Conservation (phyloP, 2,329 filamentous ascomycete species). For the Remersonia thermophila region DNA sequence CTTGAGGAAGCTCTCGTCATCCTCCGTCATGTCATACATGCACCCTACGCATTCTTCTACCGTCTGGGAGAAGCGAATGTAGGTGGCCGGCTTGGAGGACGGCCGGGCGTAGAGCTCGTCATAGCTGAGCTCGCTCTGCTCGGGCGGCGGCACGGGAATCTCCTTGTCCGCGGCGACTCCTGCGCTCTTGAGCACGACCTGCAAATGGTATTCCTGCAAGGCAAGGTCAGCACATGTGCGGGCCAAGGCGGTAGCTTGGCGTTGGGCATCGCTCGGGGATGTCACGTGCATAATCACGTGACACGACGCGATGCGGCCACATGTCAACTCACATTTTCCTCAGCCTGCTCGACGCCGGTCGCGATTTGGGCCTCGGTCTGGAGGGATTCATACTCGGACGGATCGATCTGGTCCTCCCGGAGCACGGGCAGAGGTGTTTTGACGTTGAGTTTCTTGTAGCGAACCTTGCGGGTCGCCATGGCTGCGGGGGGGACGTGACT, state of each 20-base stretch:
- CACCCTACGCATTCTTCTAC: conserved; percentile 89
- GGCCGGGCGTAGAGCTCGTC: conserved; percentile 70
- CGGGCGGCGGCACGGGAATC: conserved; percentile 53
- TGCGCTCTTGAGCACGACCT: conserved; percentile 56
- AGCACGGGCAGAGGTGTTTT: conserved; percentile 82
- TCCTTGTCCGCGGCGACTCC: conserved; percentile 46
- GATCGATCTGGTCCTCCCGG: conserved; percentile 81
- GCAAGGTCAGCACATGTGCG: conserved; percentile 20
- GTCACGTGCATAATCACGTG: conserved; percentile 41
- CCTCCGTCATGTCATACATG: conserved; percentile 86
- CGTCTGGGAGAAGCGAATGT: conserved; percentile 95
- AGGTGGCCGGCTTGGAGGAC: conserved; percentile 78
- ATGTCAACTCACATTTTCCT: conserved; percentile 76
- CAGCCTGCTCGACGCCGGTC: conserved; percentile 91
- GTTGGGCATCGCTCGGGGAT: conserved; percentile 2
- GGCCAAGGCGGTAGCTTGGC: background rate
- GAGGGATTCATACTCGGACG: conserved; percentile 73
- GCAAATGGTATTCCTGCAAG: conserved; percentile 81
- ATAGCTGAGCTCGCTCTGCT: conserved; percentile 64
- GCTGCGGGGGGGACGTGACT: conserved; percentile 27
- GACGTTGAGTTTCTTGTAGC: conserved; percentile 82
- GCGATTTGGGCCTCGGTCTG: conserved; percentile 77
- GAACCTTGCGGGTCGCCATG: conserved; percentile 57
- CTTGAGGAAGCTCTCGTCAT: conserved; percentile 77
- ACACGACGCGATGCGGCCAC: conserved; percentile 20